A percentile compares a stretch with the other conserved stretches of the same genome.
These are phyloP conservation scores for Xylaria sp. DNA, from an alignment of 2,329 filamentous ascomycete species.

Conservation along the genomic window DNA sequence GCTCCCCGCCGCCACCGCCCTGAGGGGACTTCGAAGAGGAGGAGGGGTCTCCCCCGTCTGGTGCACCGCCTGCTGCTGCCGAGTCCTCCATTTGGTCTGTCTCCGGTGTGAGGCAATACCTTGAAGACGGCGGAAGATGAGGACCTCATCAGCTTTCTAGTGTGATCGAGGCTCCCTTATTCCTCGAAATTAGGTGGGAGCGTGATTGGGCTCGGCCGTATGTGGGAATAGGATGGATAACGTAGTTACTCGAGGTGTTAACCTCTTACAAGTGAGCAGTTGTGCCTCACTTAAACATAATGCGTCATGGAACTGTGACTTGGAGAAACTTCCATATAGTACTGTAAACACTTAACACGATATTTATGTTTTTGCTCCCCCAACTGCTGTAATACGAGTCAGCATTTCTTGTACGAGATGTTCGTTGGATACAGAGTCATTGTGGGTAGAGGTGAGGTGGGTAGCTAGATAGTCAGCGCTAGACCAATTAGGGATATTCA, in stretches of 20 bases:
- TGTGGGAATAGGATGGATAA: not conserved
- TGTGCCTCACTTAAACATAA: not conserved
- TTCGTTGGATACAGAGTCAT: slow-evolving; percentile 11
- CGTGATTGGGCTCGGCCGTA: slow-evolving; percentile 7
- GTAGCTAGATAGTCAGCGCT: slow-evolving; percentile 10
- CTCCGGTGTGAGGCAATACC: slow-evolving; percentile 52
- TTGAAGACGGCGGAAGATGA: slow-evolving; percentile 44
- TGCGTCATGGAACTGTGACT: not conserved
- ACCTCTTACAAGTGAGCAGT: not conserved
- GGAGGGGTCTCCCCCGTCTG: slow-evolving; percentile 41
- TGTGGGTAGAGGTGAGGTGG: slow-evolving; percentile 9
- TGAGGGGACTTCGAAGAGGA: slow-evolving; percentile 36
- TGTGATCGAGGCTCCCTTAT: not conserved
- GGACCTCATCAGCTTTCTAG: slow-evolving; percentile 48
- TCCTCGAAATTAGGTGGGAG: slow-evolving; percentile 10
- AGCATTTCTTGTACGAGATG: not conserved
- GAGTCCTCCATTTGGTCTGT: slow-evolving; percentile 51
- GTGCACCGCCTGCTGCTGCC: slow-evolving; percentile 34
- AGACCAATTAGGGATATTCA: slow-evolving; percentile 15
- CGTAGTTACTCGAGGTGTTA: not conserved
- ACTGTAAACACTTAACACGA: not conserved
- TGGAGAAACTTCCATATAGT: not conserved
- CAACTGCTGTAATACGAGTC: not conserved
- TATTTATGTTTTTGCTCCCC: not conserved
- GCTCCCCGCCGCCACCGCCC: not conserved